Base-by-base conservation (phyloP, 257 asterid species). In the Plantago elongata region DNA sequence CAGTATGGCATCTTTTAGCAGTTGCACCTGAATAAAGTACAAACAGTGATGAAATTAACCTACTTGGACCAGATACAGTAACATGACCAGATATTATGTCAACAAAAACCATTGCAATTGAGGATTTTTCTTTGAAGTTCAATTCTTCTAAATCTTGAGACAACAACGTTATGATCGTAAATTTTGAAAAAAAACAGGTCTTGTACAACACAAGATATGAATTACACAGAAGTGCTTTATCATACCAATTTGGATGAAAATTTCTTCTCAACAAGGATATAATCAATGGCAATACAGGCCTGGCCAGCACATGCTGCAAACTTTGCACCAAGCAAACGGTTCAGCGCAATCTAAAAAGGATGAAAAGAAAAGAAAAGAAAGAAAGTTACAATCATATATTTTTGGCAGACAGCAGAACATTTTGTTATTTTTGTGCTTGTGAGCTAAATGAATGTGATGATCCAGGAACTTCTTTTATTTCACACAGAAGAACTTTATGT, bases 291-390 rank as follows among this genome's bases (percentile, higher is more conserved):
- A 61, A 85, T 71, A 79, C 97, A 90, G 63, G 82, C 95, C 69
- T 90, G 97, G 3, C 96, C 97, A 22, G 95, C 88, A 63, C 96
- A 87, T 13, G 84, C 59, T 51, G 95, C 97, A 48, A 80, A 90
- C 58, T 90, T 90, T 11, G 78, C 90, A 4, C 87, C 56, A 40
- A 87, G 75, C 51, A 90, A 81, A 61, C 96, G 74, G n/a, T 87
- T 83, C 13, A 79, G 5, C 27, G 90, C 96, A 54, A 71, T 73
- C 97, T 90, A 72, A 46, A 51, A 18, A 38, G 17, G 27, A 22
- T 22, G 27, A 22, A 22, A 22, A 22, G 27, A 22, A 22, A 22
- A 22, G 27, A 22, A 22, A 22, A 22, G 27, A 22, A 2, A 22
- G 27, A 22, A 22, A 22, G 27, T 22, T 22, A 22, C 27, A 22